Conservation (phyloP, 2,329 filamentous ascomycete species). For the Thelonectria olida region DNA sequence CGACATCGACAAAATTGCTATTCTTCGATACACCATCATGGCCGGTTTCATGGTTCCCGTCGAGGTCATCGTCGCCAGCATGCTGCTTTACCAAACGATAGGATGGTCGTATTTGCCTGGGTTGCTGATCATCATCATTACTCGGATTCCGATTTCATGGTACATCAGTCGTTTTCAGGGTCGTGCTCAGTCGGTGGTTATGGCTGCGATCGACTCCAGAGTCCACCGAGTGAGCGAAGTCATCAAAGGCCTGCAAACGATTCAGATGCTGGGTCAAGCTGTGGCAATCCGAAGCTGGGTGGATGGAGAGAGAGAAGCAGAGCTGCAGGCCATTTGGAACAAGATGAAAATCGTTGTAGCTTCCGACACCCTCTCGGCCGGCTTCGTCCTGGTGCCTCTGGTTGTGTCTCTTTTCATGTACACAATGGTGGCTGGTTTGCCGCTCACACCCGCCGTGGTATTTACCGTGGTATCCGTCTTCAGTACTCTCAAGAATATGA, state of each 20-base stretch:
- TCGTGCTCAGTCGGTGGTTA: slow-evolving; percentile 1
- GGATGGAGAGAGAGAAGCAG: neutral
- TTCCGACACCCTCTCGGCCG: neutral
- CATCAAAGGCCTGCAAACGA: slow-evolving; percentile 7
- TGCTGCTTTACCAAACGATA: slow-evolving; percentile 8
- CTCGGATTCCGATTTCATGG: slow-evolving; percentile 6
- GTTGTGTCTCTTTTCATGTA: slow-evolving; percentile 2
- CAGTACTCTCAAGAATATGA: slow-evolving; percentile 13
- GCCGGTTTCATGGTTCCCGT: slow-evolving; percentile 16
- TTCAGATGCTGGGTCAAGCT: slow-evolving; percentile 16
- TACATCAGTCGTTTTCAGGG: slow-evolving; percentile 8
- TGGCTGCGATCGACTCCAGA: slow-evolving; percentile 8
- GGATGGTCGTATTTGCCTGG: slow-evolving; percentile 15
- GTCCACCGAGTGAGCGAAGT: slow-evolving; percentile 8
- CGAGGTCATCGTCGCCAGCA: slow-evolving; percentile 5
- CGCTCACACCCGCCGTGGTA: neutral
- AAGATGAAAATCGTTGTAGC: neutral
- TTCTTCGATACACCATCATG: slow-evolving; percentile 12
- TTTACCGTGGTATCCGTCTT: slow-evolving; percentile 14
- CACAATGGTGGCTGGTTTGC: neutral
- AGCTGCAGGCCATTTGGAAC: slow-evolving; percentile 3
- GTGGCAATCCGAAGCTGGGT: neutral
- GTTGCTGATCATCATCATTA: neutral
- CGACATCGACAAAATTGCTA: slow-evolving; percentile 9
- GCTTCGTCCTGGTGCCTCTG: slow-evolving; percentile 3